These are phyloP conservation scores for Pascua sp. DNA, from an alignment of 1,284 basidiomycete species.

Conservation along the genomic window DNA sequence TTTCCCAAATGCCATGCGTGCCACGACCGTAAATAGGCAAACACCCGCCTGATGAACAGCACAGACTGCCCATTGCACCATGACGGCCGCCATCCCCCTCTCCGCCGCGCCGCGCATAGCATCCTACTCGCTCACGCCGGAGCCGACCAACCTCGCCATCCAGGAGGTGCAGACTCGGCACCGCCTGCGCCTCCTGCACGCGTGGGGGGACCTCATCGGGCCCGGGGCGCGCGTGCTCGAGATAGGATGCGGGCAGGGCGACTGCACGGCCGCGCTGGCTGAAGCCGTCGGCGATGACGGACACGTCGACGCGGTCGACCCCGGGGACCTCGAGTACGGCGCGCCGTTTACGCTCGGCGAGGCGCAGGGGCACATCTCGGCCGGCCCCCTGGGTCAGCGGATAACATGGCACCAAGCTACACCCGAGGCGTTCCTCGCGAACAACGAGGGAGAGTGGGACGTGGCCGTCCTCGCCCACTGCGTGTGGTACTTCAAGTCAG, in stretches of 20 bases:
- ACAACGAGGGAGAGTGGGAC: background rate
- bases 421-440: background rate
- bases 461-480: constrained; percentile 7
- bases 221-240: constrained; percentile 6
- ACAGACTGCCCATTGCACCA: no score
- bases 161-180: constrained; percentile 1
- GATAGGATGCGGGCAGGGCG: constrained; percentile 10
- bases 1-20: no score
- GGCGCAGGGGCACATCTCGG: background rate
- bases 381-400: background rate
- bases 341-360: constrained; percentile 4
- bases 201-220: background rate
- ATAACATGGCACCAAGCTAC: background rate
- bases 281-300: constrained; percentile 3
- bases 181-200: constrained; percentile 4
- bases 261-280: constrained; percentile 3
- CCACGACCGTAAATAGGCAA: no score
- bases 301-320: constrained; percentile 4
- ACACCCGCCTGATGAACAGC: no score
- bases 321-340: constrained; percentile 6
- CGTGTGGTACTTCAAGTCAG: constrained; percentile 9
- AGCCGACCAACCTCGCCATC: background rate
- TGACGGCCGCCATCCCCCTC: no score
- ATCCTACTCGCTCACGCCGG: no score
- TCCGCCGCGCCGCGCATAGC: no score